phyloP scores from a whole-genome alignment of 805 yeast species.

The Zygosaccharomyces bailii region DNA sequence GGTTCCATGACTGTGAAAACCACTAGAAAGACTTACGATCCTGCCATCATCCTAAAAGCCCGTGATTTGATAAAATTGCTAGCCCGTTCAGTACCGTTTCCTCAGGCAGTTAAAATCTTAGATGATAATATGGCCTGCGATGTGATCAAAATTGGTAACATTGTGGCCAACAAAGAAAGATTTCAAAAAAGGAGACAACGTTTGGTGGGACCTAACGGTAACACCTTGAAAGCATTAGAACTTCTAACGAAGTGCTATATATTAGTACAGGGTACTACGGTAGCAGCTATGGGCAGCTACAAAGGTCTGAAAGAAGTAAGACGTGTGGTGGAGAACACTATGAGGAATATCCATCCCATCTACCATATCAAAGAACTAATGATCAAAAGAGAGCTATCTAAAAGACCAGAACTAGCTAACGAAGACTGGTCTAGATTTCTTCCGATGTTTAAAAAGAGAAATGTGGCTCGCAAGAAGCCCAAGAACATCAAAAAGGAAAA shows the following conservation, averaged over 20 bases:
- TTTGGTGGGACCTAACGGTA: constrained; percentile 94
- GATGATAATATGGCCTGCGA: constrained; percentile 95
- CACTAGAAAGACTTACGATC: constrained; percentile 92
- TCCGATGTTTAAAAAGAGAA: constrained; percentile 94
- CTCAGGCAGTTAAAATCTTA: constrained; percentile 88
- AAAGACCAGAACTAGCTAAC: constrained; percentile 89
- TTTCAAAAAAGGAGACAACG: constrained; percentile 95
- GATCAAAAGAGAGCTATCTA: constrained; percentile 93
- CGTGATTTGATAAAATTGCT: constrained; percentile 89
- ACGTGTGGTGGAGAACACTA: constrained; percentile 95
- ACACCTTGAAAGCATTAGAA: constrained; percentile 92
- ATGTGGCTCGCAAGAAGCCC: constrained; percentile 90
- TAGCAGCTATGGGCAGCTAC: constrained; percentile 93
- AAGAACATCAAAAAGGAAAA: constrained; percentile 55
- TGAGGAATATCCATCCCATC: constrained; percentile 96
- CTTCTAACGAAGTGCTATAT: constrained; percentile 92
- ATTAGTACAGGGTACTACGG: constrained; percentile 96
- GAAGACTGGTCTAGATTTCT: constrained; percentile 97
- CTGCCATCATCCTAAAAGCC: constrained; percentile 88
- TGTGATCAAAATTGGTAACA: constrained; percentile 88
- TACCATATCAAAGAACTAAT: constrained; percentile 95
- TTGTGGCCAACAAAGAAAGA: constrained; percentile 86
- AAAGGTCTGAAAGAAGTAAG: constrained; percentile 89
- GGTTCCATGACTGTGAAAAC: constrained; percentile 98
- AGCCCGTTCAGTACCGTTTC: constrained; percentile 95